Conservation (phyloP, 2,329 filamentous ascomycete genomes). For the Phoma sp. region DNA sequence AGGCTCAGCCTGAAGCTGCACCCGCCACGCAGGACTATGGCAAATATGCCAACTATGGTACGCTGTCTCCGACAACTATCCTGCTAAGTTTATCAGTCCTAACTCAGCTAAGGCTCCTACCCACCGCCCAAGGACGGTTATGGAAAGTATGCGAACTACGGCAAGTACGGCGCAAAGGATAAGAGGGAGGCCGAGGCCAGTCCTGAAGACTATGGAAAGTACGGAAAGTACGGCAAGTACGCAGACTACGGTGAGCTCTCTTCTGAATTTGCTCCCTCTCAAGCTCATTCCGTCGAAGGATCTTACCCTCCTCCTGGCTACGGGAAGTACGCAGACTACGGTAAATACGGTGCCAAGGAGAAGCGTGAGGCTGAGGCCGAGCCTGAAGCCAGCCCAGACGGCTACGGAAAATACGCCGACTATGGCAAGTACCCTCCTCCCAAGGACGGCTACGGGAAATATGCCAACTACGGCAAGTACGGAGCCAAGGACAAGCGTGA, state of each 20-base stretch:
- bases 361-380: background rate
- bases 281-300: background rate
- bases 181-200: conserved; percentile 6
- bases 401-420: conserved; percentile 8
- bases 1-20: conserved; percentile 18
- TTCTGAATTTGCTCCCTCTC: background rate
- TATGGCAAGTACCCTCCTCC: conserved; percentile 20
- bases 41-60: conserved; percentile 18
- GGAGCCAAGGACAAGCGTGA: background rate
- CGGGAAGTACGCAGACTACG: conserved; percentile 5
- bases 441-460: conserved; percentile 23
- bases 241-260: conserved; percentile 17
- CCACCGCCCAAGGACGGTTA: conserved; percentile 13
- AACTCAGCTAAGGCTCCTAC: conserved; percentile 16
- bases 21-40: conserved; percentile 10
- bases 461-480: conserved; percentile 26
- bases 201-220: background rate
- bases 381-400: background rate
- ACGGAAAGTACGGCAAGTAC: background rate
- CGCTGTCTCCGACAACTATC: background rate
- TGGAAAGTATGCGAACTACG: conserved; percentile 15
- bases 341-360: conserved; percentile 1
- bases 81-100: background rate
- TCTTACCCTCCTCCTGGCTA: conserved; percentile 4
- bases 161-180: conserved; percentile 9